Evolutionary conservation across 1,139 yeast species (phyloP).

Genomic region (Yamadazyma taylorii): DNA sequence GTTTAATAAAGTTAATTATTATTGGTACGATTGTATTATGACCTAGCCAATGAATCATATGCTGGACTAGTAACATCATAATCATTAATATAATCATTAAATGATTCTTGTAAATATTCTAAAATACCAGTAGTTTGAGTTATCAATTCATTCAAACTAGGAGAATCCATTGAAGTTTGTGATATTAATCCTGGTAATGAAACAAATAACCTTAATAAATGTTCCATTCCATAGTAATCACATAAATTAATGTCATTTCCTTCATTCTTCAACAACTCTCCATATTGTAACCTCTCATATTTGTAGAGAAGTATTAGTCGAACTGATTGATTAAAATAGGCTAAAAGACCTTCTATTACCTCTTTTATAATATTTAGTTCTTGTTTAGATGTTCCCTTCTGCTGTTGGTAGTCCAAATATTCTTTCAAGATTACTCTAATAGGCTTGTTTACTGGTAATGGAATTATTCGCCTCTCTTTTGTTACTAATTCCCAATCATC

Average conservation of each 20-base stretch:
- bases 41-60: conserved; percentile 49
- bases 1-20: conserved; percentile 1
- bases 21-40: background rate
- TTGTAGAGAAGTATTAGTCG: conserved; percentile 77
- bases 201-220: conserved; percentile 69
- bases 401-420: conserved; percentile 33
- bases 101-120: conserved; percentile 50
- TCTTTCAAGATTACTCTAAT: conserved; percentile 53
- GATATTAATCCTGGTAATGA: conserved; percentile 79
- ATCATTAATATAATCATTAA: conserved; percentile 46
- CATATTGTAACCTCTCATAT: conserved; percentile 80
- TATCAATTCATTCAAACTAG: conserved; percentile 55
- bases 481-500: conserved; percentile 95
- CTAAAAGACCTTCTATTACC: conserved; percentile 62
- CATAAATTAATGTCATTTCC: conserved; percentile 27
- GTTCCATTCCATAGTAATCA: conserved; percentile 72
- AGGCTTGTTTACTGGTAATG: conserved; percentile 56
- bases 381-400: conserved; percentile 12
- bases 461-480: conserved; percentile 67
- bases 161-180: conserved; percentile 78
- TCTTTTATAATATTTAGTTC: conserved; percentile 64
- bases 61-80: conserved; percentile 62
- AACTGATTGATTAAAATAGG: conserved; percentile 76
- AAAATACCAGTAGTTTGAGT: conserved; percentile 50
- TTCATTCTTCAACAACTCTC: conserved; percentile 44